Evolutionary conservation across 2,329 filamentous ascomycete species (phyloP), one percentile per base, ranked within the genome.

Genomic region (Aspergillaceae sp.): DNA sequence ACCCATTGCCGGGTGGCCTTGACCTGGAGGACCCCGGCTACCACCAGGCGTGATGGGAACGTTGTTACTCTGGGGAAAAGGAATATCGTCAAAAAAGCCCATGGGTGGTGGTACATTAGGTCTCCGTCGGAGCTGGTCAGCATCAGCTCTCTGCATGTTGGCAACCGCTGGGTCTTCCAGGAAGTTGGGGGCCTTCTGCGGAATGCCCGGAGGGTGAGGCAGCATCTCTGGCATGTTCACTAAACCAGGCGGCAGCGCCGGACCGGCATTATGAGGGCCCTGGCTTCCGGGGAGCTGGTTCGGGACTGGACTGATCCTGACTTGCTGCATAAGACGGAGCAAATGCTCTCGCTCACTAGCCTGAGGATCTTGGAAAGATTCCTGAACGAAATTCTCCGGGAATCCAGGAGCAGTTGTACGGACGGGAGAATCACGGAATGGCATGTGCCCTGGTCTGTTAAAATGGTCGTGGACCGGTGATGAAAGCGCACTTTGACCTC

Each of bases 261-360:
- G 60, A 4, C 64, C 56, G 6, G 55, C 51, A 49, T 51, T 59
- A 3, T 54, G 56, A 7, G 64, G 62, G 29, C 51, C 48, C n/a
- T 58, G 55, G 48, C 50, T 60, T 40, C 56, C 54, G 46, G 58
- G 53, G 42, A 56, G 48, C 47, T 52, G 48, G 28, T 54, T 53
- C 28, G 46, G 41, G 49, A 51, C 45, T 44, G 64, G 49, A 35
- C 57, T 63, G 30, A 69, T 56, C 38, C 63, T 64, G 10, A 74
- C 70, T 57, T 78, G 74, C 55, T 84, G 80, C 86, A 95, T 92
- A 29, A 95, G 75, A 50, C 83, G 86, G 67, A 94, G 86, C 42
- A 95, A 71, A 62, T 92, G 90, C 53, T 94, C 86, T n/a, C 84
- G 80, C 56, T 91, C 86, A 56, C 75, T 79, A 61, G 51, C 59